Evolutionary conservation across 441 rosid genomes (phyloP).

Genomic region (Corymbia citriodora): DNA sequence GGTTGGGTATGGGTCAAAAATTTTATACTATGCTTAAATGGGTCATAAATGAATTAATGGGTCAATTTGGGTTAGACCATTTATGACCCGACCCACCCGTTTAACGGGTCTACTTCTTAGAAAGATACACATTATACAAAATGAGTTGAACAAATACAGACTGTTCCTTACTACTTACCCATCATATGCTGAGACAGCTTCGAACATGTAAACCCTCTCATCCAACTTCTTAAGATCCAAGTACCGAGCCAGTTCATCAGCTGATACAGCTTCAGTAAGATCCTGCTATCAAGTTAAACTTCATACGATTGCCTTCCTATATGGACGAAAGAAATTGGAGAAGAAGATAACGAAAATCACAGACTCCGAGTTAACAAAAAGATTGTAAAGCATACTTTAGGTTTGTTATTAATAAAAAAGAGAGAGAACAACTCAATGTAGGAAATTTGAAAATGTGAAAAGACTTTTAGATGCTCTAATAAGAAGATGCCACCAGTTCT

Average conservation of each 20-base stretch:
- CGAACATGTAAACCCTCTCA: constrained; percentile 83
- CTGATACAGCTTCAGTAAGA: constrained; percentile 74
- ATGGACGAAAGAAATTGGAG: background rate
- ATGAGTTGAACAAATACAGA: background rate
- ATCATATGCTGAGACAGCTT: constrained; percentile 87
- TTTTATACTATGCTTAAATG: too few species aligned
- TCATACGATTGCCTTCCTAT: background rate
- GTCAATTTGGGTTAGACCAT: too few species aligned
- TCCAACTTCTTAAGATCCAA: constrained; percentile 92
- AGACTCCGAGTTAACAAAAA: background rate
- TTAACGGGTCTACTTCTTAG: background rate
- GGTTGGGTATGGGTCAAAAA: too few species aligned
- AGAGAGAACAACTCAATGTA: background rate
- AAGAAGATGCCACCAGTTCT: background rate
- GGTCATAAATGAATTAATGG: too few species aligned
- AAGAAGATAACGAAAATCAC: background rate
- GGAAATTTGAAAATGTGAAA: background rate
- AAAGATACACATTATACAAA: background rate
- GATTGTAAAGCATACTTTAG: background rate
- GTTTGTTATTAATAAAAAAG: background rate
- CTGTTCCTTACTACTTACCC: constrained; percentile 48
- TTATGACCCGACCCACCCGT: too few species aligned
- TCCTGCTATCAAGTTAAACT: constrained; percentile 44
- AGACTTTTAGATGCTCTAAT: background rate
- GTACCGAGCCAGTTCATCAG: constrained; percentile 76